These are phyloP conservation scores for Vitis rotundifolia DNA, from an alignment of 164 flowering plant species.

Conservation along the genomic window DNA sequence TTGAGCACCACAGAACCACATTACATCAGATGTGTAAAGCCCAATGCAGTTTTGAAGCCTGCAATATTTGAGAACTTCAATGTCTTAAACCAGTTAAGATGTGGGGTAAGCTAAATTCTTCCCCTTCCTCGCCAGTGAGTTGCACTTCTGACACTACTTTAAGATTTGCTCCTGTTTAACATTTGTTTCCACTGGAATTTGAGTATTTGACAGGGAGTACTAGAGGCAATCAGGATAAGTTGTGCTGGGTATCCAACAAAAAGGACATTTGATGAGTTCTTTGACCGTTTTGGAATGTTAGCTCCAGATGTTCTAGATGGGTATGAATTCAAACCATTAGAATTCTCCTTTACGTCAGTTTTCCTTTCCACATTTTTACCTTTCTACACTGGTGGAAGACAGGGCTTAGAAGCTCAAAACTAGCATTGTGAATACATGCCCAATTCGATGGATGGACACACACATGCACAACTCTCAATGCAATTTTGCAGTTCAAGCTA, in stretches of 20 bases:
- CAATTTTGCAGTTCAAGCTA: not conserved
- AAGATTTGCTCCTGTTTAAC: not conserved
- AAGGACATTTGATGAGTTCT: slow-evolving; percentile 79
- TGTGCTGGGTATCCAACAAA: slow-evolving; percentile 92
- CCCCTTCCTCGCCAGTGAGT: not conserved
- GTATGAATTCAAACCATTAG: slow-evolving; percentile 19
- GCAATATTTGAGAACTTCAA: slow-evolving; percentile 78
- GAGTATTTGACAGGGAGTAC: slow-evolving; percentile 54
- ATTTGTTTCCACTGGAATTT: not conserved
- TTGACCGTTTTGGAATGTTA: slow-evolving; percentile 76
- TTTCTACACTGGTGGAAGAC: no score
- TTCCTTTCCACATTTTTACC: not conserved
- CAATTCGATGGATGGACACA: no score
- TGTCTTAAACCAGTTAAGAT: slow-evolving; percentile 72
- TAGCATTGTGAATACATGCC: no score
- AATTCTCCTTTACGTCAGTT: not conserved
- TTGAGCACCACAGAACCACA: slow-evolving; percentile 81
- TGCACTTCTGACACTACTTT: not conserved
- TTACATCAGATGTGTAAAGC: slow-evolving; percentile 86
- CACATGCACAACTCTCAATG: not conserved
- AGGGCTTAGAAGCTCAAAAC: no score
- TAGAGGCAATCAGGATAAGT: slow-evolving; percentile 85
- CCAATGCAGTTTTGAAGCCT: slow-evolving; percentile 73
- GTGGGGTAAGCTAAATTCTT: slow-evolving; percentile 62
- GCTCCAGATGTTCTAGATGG: slow-evolving; percentile 68